Evolutionary conservation across 352 stramenopile species (phyloP), one percentile per base, ranked within the genome.

Genomic region (Phytophthora cryptogea): DNA sequence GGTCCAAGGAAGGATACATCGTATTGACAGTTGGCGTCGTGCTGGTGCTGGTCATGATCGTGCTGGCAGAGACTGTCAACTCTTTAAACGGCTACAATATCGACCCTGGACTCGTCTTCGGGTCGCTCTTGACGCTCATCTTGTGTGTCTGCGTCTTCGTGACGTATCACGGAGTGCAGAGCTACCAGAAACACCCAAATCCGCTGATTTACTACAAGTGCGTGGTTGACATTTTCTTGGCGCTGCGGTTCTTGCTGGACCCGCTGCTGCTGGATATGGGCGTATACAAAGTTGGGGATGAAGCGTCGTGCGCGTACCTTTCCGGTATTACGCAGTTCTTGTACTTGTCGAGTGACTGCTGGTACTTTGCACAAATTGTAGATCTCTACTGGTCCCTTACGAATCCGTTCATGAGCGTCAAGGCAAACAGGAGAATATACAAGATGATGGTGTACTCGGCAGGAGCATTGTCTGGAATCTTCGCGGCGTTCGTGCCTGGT

Each of bases 61-160:
- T 68, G 0, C 57, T 82, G 17, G 63, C 83, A 4, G 45, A 88
- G 37, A 60, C 64, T 3, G 66, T 74, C 1, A 44, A 65, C 7
- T 46, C 23, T 0, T 63, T 92, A 8, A 90, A 97, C 59, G 98
- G 96, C 81, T 99, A 92, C 61, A 62, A 54, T 30, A 86, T 89
- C 31, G 75, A 94, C 53, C 67, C 78, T 2, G 85, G 85, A 0
- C 70, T 92, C 14, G 80, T 94, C 2, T 88, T 92, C 50, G 85
- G 85, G 31, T 90, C 85, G 14, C 52, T 94, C 3, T 65, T 89
- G 39, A 94, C 85, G 4, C 65, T 94, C n/a, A 57, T 89, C 2
- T 65, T 90, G 7, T 88, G 83, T 33, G 59, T 66, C 1, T 74
- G 89, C 60, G 83, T 95, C 52, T 83, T 93, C 32, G 63, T 93